Evolutionary conservation across 1,139 yeast species (phyloP).

Genomic region (Zygosaccharomyces pseudobailii): DNA sequence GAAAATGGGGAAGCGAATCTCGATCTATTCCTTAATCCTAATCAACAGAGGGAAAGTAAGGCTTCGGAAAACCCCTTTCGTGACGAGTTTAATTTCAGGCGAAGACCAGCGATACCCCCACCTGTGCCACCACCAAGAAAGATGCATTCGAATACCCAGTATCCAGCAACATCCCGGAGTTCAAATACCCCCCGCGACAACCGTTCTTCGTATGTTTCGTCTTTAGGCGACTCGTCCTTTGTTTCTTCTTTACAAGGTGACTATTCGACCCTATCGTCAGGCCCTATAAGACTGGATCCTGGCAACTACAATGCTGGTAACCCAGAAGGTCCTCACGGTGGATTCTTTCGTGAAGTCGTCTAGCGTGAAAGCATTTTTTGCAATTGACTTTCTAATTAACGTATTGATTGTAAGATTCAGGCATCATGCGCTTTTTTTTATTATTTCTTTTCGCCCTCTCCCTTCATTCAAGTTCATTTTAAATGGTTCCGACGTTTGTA

Average conservation of each 20-base stretch:
- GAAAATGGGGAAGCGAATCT: not conserved
- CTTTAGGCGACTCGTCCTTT: constrained; percentile 9
- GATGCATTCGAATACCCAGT: not conserved
- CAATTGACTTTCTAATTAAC: not conserved
- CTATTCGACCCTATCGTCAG: constrained; percentile 12
- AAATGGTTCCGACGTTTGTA: not conserved
- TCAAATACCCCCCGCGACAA: constrained; percentile 4
- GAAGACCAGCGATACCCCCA: constrained; percentile 18
- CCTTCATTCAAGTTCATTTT: not conserved
- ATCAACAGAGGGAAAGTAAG: not conserved
- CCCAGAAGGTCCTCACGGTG: constrained; percentile 7
- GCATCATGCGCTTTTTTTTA: not conserved
- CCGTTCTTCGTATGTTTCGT: constrained; percentile 11
- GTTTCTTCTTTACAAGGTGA: constrained; percentile 12
- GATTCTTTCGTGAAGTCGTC: constrained; percentile 12
- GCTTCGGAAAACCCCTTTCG: constrained; percentile 23
- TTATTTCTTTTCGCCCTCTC: not conserved
- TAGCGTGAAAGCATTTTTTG: not conserved
- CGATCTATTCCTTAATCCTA: not conserved
- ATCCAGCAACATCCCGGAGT: not conserved
- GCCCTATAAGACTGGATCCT: constrained; percentile 9
- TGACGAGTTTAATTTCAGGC: constrained; percentile 27
- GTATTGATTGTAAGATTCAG: not conserved
- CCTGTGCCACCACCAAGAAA: constrained; percentile 24
- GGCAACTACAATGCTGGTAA: constrained; percentile 1